Evolutionary conservation across 257 asterid genomes (phyloP), one percentile per base, ranked within the genome.

Genomic region (Coffea canephora): DNA sequence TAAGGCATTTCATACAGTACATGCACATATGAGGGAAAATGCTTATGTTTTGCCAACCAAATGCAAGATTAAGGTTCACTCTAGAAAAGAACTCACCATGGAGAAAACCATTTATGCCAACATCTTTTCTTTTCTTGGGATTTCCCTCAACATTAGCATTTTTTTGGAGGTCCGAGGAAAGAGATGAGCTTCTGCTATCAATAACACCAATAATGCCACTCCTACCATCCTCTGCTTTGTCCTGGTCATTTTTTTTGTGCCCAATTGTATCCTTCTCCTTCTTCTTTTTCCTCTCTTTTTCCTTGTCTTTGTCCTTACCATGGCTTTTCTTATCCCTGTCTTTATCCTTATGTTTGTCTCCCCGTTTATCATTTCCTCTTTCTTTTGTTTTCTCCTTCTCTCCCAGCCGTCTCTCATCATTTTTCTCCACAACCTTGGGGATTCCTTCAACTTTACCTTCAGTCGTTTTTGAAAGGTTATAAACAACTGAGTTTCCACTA

Each of bases 81-180:
- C 64, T 57, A 25, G 7, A 57, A 78, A 73, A 79, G 78, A 67
- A 87, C 97, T 91, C 93, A 93, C 97, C 97, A 75, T 84, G 93
- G 75, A 84, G 72, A 77, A 91, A 87, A 84, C 98, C 97, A 89
- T 93, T 90, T 25, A 85, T 55, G 80, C 39, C 73, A 78, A 77
- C 71, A 71, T 86, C 91, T 82, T 89, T 88, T 74, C 92, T 83
- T 86, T 93, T 93, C 90, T 84, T 84, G 86, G 72, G 69, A 79
- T 82, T 86, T 77, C 74, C 91, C 67, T 85, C 94, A 83, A 66
- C 79, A 34, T 65, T 65, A 75, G 83, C 80, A 84, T 64, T 85
- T 76, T 54, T 82, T 71, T n/a, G 70, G 66, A 55, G 80, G 61
- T 85, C 90, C 83, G 78, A 84, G 64, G 82, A 84, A 46, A 81